Base-by-base conservation (phyloP, 2,329 filamentous ascomycete species). In the Sporothrix luriei region DNA sequence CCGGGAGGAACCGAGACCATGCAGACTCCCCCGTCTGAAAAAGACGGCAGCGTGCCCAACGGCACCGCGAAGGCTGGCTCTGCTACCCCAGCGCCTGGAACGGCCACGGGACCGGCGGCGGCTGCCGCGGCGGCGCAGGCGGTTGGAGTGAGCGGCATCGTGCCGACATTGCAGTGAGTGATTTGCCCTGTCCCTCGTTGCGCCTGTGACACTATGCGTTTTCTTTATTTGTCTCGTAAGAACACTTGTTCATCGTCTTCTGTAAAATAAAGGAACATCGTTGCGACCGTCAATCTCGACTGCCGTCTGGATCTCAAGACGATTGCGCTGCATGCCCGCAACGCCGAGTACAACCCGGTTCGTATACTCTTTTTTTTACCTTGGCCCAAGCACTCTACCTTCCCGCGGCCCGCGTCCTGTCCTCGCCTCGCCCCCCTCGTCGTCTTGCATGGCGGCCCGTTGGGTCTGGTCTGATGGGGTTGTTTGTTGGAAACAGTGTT, bases 231-330 rank as follows among this genome's bases (percentile, higher is more conserved):
- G 21, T 54, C 48, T 48, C 71, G 72, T 73, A 73, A 74, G 72
- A 72, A 71, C 69, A 69, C 38, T 48, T 70, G 69, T 73, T 73
- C 70, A 73, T 73, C 59, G 52, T 69, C 71, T 71, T 67, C 71
- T 68, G 66, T 69, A 70, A 71, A 38, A 10, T 14, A 72, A 93
- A 96, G 93, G 90, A 97, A 98, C 84, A 97, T 98, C 84, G 94
- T 99, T 81, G 95, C 95, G 75, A 99, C 95, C 76, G 95, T 99
- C 85, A 99, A 99, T 82, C 88, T 98, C 78, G 93, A 97, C 85
- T 97, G 94, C 83, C 94, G 95, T 77, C 85, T 98, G 83, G 95
- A 99, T 80, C 87, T 99, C 75, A 99, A 99, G 91, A 99, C 95
- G 77, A 99, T 99, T 80, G 95, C 95, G 76, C 87, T 99, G 79